Conservation (phyloP, 306 rosid species). For the Psophocarpus tetragonolobus region DNA sequence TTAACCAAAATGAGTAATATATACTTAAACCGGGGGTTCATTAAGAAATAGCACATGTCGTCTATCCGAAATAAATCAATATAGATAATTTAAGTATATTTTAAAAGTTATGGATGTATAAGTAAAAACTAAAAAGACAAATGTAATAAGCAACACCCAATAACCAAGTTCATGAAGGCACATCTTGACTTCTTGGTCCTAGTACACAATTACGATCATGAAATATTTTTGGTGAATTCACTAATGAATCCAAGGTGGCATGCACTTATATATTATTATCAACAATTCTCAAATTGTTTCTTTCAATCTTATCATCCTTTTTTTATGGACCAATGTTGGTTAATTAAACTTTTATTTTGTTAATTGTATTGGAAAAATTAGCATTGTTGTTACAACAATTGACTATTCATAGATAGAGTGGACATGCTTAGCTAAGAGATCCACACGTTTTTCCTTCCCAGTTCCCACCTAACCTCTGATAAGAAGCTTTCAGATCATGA, state of each 20-base stretch:
- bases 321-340: not conserved
- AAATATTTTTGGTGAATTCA: not conserved
- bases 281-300: not conserved
- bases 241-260: not conserved
- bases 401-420: not conserved
- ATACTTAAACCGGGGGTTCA: too few species aligned
- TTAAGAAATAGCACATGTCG: too few species aligned
- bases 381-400: not conserved
- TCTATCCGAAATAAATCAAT: too few species aligned
- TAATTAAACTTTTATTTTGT: not conserved
- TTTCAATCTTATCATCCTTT: not conserved
- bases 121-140: too few species aligned
- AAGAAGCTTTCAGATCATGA: not conserved
- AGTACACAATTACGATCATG: too few species aligned
- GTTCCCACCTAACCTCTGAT: not conserved
- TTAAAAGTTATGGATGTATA: too few species aligned
- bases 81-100: too few species aligned
- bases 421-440: not conserved
- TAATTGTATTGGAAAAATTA: not conserved
- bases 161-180: too few species aligned
- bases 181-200: too few species aligned
- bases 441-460: not conserved
- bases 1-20: too few species aligned
- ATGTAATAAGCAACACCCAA: too few species aligned
- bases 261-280: not conserved